Percentiles rank a stretch among this genome's conserved stretches.
These are phyloP conservation scores for Coprinellus micaceus DNA, from an alignment of 768 basidiomycete species.

Conservation along the genomic window DNA sequence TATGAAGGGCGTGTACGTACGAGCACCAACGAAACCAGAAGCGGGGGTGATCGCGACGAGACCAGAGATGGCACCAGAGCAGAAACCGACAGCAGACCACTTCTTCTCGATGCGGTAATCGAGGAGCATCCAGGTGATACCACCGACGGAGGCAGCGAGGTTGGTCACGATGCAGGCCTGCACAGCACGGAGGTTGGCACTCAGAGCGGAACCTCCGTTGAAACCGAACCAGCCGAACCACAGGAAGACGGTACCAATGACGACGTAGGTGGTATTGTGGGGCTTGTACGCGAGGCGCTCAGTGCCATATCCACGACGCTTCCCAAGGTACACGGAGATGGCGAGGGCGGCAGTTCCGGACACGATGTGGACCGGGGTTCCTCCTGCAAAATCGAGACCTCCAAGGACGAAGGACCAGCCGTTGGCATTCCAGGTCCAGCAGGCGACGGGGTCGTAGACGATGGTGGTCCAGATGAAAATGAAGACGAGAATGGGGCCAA, in stretches of 20 bases:
- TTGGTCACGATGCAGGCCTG: slow-evolving; percentile 94
- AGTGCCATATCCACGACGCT: slow-evolving; percentile 88
- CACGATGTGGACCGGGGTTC: slow-evolving; percentile 95
- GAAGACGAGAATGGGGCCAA: slow-evolving; percentile 86
- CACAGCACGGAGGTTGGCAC: slow-evolving; percentile 83
- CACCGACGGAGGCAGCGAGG: slow-evolving; percentile 84
- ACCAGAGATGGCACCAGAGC: slow-evolving; percentile 89
- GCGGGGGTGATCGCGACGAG: slow-evolving; percentile 89
- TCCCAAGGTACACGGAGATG: slow-evolving; percentile 87
- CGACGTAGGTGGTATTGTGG: slow-evolving; percentile 88
- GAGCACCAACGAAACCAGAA: slow-evolving; percentile 76
- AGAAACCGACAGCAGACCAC: slow-evolving; percentile 93
- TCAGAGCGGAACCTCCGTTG: slow-evolving; percentile 89
- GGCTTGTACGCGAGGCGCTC: slow-evolving; percentile 89
- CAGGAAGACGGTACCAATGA: slow-evolving; percentile 89
- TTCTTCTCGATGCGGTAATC: slow-evolving; percentile 92
- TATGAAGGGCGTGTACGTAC: slow-evolving; percentile 36
- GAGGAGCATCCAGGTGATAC: slow-evolving; percentile 89
- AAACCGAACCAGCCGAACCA: slow-evolving; percentile 98
- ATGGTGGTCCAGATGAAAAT: slow-evolving; percentile 86
- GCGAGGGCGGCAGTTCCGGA: slow-evolving; percentile 91
- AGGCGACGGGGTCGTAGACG: slow-evolving; percentile 92
- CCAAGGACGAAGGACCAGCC: slow-evolving; percentile 76
- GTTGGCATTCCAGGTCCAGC: slow-evolving; percentile 92
- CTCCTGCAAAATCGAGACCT: slow-evolving; percentile 90